Evolutionary conservation across 1,139 yeast species (phyloP).

Genomic region (Saccharomyces uvarum): DNA sequence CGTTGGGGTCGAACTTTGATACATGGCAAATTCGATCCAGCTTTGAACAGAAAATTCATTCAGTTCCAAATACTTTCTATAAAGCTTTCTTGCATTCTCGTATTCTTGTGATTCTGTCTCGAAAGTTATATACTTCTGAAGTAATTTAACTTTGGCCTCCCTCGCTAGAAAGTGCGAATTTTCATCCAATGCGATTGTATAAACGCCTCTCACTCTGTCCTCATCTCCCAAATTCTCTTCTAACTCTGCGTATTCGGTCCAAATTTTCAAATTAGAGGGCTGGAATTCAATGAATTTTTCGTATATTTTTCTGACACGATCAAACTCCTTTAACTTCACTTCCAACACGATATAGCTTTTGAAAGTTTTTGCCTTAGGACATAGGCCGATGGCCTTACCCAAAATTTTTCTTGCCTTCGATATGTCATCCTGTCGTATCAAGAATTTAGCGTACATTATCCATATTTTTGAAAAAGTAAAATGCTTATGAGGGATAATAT

Average conservation of each 20-base stretch:
- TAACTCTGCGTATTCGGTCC: slow-evolving; percentile 58
- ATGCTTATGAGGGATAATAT: slow-evolving; percentile 45
- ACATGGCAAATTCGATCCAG: slow-evolving; percentile 66
- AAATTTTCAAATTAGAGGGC: slow-evolving; percentile 38
- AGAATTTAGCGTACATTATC: slow-evolving; percentile 67
- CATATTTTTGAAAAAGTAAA: slow-evolving; percentile 71
- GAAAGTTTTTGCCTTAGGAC: slow-evolving; percentile 55
- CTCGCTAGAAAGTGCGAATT: slow-evolving; percentile 11
- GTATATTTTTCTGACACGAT: slow-evolving; percentile 65
- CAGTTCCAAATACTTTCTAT: slow-evolving; percentile 37
- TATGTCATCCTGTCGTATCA: slow-evolving; percentile 51
- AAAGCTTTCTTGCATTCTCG: slow-evolving; percentile 48
- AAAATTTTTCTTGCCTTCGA: slow-evolving; percentile 56
- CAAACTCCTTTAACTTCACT: slow-evolving; percentile 58
- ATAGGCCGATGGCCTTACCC: slow-evolving; percentile 64
- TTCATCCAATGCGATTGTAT: slow-evolving; percentile 41
- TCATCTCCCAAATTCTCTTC: slow-evolving; percentile 66
- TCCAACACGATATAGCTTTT: slow-evolving; percentile 52
- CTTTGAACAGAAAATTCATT: slow-evolving; percentile 36
- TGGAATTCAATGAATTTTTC: slow-evolving; percentile 57
- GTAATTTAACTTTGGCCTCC: slow-evolving; percentile 7
- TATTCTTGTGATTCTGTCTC: slow-evolving; percentile 55
- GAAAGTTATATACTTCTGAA: slow-evolving; percentile 43
- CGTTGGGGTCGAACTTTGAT: slow-evolving; percentile 64
- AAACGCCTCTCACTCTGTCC: slow-evolving; percentile 58